These are phyloP conservation scores for Zygoascus biomembranicola DNA, from an alignment of 805 yeast species.

Conservation along the genomic window DNA sequence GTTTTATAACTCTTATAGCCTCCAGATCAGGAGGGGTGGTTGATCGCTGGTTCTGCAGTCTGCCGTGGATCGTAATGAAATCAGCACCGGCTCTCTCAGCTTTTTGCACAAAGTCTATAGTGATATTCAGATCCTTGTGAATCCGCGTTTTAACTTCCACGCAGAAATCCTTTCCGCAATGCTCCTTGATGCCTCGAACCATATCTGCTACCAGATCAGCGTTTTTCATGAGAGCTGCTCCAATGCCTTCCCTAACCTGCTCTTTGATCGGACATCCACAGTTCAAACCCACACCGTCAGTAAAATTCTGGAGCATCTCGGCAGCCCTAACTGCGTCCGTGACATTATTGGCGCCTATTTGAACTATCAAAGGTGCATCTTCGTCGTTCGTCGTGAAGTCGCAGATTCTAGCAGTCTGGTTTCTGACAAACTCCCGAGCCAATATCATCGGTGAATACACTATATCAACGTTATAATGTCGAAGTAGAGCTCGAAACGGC, in stretches of 20 bases:
- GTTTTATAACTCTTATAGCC: slow-evolving; percentile 62
- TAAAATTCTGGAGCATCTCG: slow-evolving; percentile 81
- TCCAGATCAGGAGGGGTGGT: slow-evolving; percentile 76
- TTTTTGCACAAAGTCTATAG: slow-evolving; percentile 59
- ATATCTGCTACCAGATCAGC: slow-evolving; percentile 72
- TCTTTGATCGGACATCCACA: slow-evolving; percentile 98
- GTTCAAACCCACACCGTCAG: slow-evolving; percentile 89
- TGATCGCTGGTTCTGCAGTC: slow-evolving; percentile 78
- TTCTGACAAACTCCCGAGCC: slow-evolving; percentile 89
- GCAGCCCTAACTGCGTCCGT: slow-evolving; percentile 75
- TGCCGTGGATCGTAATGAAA: slow-evolving; percentile 88
- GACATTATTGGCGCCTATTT: slow-evolving; percentile 82
- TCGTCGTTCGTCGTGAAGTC: slow-evolving; percentile 74
- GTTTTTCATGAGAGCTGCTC: slow-evolving; percentile 87
- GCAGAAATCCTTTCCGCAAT: slow-evolving; percentile 62
- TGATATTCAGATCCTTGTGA: slow-evolving; percentile 57
- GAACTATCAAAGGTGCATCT: slow-evolving; percentile 74
- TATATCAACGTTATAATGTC: slow-evolving; percentile 69
- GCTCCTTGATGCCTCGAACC: slow-evolving; percentile 75
- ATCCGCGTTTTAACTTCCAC: slow-evolving; percentile 90
- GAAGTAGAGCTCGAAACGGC: slow-evolving; percentile 75
- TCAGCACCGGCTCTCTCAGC: slow-evolving; percentile 89
- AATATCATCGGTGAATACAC: slow-evolving; percentile 95
- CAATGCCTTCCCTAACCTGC: slow-evolving; percentile 91
- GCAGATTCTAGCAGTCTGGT: slow-evolving; percentile 65